Conservation (phyloP, 2,329 filamentous ascomycete species). For the Trichoderma polysporum region DNA sequence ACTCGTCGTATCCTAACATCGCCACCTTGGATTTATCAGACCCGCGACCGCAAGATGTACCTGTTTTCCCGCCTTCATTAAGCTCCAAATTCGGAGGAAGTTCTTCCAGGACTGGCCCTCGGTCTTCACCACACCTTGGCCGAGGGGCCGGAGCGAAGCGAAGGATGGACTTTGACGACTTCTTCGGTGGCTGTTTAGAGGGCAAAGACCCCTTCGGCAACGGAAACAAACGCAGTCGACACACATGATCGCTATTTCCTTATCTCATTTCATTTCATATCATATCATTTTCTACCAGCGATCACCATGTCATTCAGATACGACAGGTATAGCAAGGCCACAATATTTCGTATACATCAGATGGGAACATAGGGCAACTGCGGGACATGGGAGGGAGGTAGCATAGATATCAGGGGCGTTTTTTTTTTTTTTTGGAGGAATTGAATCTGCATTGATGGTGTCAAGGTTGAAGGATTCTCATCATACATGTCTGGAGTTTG, state of each 20-base stretch:
- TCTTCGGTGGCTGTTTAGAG: slow-evolving; percentile 68
- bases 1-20: slow-evolving; percentile 61
- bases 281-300: slow-evolving; percentile 1
- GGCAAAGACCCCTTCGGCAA: slow-evolving; percentile 60
- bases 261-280: neutral
- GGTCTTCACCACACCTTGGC: slow-evolving; percentile 49
- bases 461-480: slow-evolving; percentile 18
- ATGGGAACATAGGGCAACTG: slow-evolving; percentile 34
- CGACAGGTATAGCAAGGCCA: slow-evolving; percentile 1
- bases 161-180: slow-evolving; percentile 70
- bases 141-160: slow-evolving; percentile 70
- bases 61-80: slow-evolving; percentile 30
- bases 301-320: slow-evolving; percentile 19
- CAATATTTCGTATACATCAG: slow-evolving; percentile 22
- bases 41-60: slow-evolving; percentile 42
- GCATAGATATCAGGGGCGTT: slow-evolving; percentile 41
- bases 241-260: slow-evolving; percentile 34
- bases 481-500: slow-evolving; percentile 18
- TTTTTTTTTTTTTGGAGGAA: slow-evolving; percentile 29
- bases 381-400: slow-evolving; percentile 35
- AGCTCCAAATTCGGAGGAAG: slow-evolving; percentile 32
- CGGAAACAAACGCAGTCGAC: slow-evolving; percentile 51
- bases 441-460: slow-evolving; percentile 29
- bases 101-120: slow-evolving; percentile 28
- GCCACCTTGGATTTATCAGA: slow-evolving; percentile 62